Evolutionary conservation across 2,329 filamentous ascomycete species (phyloP).

Genomic region (Nectriaceae sp.): DNA sequence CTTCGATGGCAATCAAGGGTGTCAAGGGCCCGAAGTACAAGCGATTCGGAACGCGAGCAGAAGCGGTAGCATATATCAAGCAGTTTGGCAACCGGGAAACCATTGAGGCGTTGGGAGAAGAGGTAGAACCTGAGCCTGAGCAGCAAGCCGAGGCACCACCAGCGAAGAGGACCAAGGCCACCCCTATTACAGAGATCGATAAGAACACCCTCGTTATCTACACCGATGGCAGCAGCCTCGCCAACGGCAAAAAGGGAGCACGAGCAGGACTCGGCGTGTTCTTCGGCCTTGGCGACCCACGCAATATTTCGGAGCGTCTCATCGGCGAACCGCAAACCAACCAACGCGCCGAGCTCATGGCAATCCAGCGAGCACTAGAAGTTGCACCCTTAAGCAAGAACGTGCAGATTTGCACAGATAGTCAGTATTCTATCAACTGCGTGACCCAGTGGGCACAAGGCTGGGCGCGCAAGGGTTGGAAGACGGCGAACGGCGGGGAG

Average conservation of each 20-base stretch:
- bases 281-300: conserved; percentile 58
- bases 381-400: conserved; percentile 67
- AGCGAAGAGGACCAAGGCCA: conserved; percentile 24
- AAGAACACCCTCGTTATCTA: conserved; percentile 46
- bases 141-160: conserved; percentile 16
- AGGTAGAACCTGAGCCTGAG: conserved; percentile 15
- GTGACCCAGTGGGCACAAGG: conserved; percentile 78
- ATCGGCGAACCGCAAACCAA: conserved; percentile 81
- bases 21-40: conserved; percentile 71
- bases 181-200: conserved; percentile 27
- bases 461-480: conserved; percentile 80
- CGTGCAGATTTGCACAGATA: conserved; percentile 84
- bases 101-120: conserved; percentile 41
- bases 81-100: conserved; percentile 47
- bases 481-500: conserved; percentile 65
- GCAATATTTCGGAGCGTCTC: conserved; percentile 75
- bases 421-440: conserved; percentile 87
- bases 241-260: conserved; percentile 59
- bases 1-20: conserved; percentile 72
- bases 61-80: conserved; percentile 77
- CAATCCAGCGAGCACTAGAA: conserved; percentile 81
- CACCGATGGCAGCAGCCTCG: conserved; percentile 63
- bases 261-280: conserved; percentile 64
- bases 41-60: conserved; percentile 66
- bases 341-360: conserved; percentile 92